Percentiles rank a stretch among this genome's conserved stretches.
phyloP scores from a whole-genome alignment of 108 stramenopile genomes.

The Nitzschia sp. region DNA sequence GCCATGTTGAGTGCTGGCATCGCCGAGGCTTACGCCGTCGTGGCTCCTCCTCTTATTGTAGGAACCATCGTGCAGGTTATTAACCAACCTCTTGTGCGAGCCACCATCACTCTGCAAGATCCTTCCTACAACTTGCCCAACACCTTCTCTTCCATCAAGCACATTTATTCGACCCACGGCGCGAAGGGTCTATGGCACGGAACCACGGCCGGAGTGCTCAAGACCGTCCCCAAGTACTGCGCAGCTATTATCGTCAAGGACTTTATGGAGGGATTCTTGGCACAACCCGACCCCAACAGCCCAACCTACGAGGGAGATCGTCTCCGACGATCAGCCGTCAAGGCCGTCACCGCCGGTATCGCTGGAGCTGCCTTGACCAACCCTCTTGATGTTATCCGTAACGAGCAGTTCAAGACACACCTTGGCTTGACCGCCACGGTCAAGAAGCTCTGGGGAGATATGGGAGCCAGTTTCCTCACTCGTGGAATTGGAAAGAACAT shows the following conservation, averaged over 20 bases:
- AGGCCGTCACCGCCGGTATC: slow-evolving; percentile 87
- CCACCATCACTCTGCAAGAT: slow-evolving; percentile 90
- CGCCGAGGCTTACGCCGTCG: slow-evolving; percentile 45
- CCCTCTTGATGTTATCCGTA: slow-evolving; percentile 95
- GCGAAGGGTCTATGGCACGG: slow-evolving; percentile 87
- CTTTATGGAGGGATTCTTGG: slow-evolving; percentile 62
- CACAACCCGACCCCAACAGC: slow-evolving; percentile 55
- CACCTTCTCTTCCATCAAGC: slow-evolving; percentile 61
- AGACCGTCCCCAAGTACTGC: slow-evolving; percentile 98
- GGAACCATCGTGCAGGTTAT: slow-evolving; percentile 84
- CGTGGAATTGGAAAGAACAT: slow-evolving; percentile 93
- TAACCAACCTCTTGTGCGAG: slow-evolving; percentile 94
- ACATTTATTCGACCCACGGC: slow-evolving; percentile 78
- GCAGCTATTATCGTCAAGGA: slow-evolving; percentile 93
- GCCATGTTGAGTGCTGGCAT: slow-evolving; percentile 30
- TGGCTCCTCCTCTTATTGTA: slow-evolving; percentile 83
- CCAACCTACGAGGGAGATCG: slow-evolving; percentile 59
- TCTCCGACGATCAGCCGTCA: slow-evolving; percentile 82
- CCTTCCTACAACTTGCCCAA: slow-evolving; percentile 67
- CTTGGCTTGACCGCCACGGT: slow-evolving; percentile 58
- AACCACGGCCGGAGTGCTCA: slow-evolving; percentile 90
- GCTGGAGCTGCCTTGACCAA: slow-evolving; percentile 97
- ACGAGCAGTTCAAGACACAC: slow-evolving; percentile 99
- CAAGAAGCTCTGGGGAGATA: slow-evolving; percentile 46
- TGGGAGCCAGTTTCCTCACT: slow-evolving; percentile 61